Base-by-base conservation (phyloP, 345 rosid genomes). In the Psidium friedrichsthalianum region DNA sequence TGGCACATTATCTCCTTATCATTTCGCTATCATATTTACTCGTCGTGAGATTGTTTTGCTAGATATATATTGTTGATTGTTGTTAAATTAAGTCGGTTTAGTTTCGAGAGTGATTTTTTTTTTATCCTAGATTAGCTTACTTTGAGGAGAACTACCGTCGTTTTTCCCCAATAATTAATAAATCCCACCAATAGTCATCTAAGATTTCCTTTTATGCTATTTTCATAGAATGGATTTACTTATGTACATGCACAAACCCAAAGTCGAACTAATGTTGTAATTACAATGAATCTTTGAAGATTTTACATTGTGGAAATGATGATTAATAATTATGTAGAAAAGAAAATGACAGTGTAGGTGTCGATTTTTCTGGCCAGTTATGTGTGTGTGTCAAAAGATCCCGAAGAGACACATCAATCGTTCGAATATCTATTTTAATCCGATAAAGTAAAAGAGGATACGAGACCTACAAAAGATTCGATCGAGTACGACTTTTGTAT, bases 321-420 rank as follows among this genome's bases (percentile, higher is more conserved):
- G 6, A 32, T 69, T 11, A 18, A 21, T 4, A 69, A 32, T 32
- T 64, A 2, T 5, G 44, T 36, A 69, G 24, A 36, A 36, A 36
- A 69, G n/a, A 3, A 32, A 69, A 69, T 36, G 24, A 5, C 1
- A 32, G 1, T 0, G 36, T 32, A 18, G 4, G 36, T 64, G 1
- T 16, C 12, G 21, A 32, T 64, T 8, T 64, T 16, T 32, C 20
- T 20, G 11, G 21, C 36, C 24, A 15, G 8, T 61, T 14, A 61
- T 61, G 27, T 14, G 3, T 55, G 6, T 55, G 20, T 6, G 1
- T 64, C 21, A 32, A 8, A 0, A 4, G 2, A 69, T 69, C 12
- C 2, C 10, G 40, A 5, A 18, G 24, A 1, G 36, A 9, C 3
- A 9, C 3, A 5, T 9, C 42, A 2, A 8, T 36, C 1, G 11